Conservation (phyloP, 768 basidiomycete genomes). For the Chlorophyllum brunneum region DNA sequence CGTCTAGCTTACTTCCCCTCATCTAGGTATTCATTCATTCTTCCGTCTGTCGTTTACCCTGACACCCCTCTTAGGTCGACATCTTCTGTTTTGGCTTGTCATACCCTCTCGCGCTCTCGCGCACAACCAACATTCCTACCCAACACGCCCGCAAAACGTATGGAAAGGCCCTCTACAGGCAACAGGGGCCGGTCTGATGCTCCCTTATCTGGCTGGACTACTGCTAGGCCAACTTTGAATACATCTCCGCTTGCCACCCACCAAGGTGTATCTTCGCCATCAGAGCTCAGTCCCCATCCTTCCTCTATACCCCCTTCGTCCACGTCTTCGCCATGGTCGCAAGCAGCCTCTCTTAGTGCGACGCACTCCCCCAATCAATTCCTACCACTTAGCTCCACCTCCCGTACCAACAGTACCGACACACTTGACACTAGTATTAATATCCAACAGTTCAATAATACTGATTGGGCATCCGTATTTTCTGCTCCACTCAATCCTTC, state of each 20-base stretch:
- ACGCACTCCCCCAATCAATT: constrained; percentile 14
- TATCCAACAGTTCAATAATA: constrained; percentile 22
- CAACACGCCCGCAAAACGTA: background rate
- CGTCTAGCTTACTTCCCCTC: background rate
- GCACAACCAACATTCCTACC: background rate
- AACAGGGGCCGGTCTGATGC: background rate
- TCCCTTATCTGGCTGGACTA: constrained; percentile 19
- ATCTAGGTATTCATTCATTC: background rate
- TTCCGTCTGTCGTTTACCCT: background rate
- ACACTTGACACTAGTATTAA: constrained; percentile 15
- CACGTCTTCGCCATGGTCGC: constrained; percentile 34
- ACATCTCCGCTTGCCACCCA: constrained; percentile 24
- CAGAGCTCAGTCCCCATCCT: constrained; percentile 24
- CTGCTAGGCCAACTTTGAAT: constrained; percentile 32
- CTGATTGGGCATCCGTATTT: constrained; percentile 57
- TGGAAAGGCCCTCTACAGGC: constrained; percentile 2
- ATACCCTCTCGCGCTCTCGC: background rate
- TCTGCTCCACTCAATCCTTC: constrained; percentile 58
- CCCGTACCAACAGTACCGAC: constrained; percentile 6
- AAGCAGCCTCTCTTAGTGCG: constrained; percentile 18
- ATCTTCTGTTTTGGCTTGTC: background rate
- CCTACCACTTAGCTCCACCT: constrained; percentile 12
- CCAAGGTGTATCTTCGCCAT: constrained; percentile 18
- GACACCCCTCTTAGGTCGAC: background rate
- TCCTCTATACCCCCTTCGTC: constrained; percentile 27